These are phyloP conservation scores for Dactylonectria estremocensis DNA, from an alignment of 2,329 filamentous ascomycete genomes.

Conservation along the genomic window DNA sequence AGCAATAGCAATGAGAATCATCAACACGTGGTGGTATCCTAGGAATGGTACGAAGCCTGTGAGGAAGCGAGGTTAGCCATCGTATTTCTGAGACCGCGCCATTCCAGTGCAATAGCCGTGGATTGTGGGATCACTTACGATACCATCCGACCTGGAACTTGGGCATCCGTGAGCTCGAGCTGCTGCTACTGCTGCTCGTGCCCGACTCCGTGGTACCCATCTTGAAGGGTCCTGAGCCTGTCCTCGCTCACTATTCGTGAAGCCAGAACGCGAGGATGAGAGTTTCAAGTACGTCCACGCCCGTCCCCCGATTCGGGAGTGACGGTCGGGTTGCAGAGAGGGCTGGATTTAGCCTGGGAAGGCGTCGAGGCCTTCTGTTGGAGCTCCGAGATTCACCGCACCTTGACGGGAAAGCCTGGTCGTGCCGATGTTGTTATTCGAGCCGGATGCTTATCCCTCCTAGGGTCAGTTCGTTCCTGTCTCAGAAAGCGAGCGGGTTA, in stretches of 20 bases:
- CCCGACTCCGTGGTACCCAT: slow-evolving; percentile 47
- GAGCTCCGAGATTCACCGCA: slow-evolving; percentile 27
- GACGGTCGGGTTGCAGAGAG: slow-evolving; percentile 40
- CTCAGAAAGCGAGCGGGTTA: slow-evolving; percentile 35
- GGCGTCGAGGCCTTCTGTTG: slow-evolving; percentile 27
- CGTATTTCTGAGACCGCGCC: slow-evolving; percentile 23
- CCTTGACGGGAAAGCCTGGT: slow-evolving; percentile 21
- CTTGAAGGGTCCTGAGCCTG: slow-evolving; percentile 36
- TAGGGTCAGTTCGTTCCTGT: slow-evolving; percentile 36
- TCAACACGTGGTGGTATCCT: slow-evolving; percentile 89
- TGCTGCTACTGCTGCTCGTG: slow-evolving; percentile 49
- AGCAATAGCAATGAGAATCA: slow-evolving; percentile 94
- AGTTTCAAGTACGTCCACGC: slow-evolving; percentile 36
- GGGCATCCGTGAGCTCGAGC: slow-evolving; percentile 49
- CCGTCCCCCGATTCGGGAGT: slow-evolving; percentile 47
- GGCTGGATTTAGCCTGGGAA: slow-evolving; percentile 27
- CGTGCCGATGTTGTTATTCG: slow-evolving; percentile 19
- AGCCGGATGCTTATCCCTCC: slow-evolving; percentile 18
- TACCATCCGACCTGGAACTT: slow-evolving; percentile 66
- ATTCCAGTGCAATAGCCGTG: slow-evolving; percentile 36
- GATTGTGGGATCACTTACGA: slow-evolving; percentile 55
- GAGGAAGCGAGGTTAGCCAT: slow-evolving; percentile 40
- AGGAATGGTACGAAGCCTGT: slow-evolving; percentile 78
- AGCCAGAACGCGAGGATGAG: slow-evolving; percentile 30
- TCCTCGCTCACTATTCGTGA: slow-evolving; percentile 34